These are phyloP conservation scores for Scheffersomyces insectosa DNA, from an alignment of 1,139 yeast species.

Conservation along the genomic window DNA sequence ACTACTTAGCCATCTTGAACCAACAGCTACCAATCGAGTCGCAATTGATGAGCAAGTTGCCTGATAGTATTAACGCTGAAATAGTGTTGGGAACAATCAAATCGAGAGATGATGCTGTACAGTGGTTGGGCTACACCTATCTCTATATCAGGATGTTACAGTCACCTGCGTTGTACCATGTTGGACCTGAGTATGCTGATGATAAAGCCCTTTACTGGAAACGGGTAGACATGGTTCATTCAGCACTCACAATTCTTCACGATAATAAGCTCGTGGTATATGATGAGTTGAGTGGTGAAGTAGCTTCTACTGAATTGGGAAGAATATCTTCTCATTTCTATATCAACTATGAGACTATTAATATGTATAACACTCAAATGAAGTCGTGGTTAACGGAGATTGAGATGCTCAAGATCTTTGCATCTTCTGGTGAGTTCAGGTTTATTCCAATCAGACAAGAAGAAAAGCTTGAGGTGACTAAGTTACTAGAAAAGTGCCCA, in stretches of 20 bases:
- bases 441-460: conserved; percentile 84
- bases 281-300: conserved; percentile 46
- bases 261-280: conserved; percentile 61
- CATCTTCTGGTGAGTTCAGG: conserved; percentile 83
- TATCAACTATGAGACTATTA: conserved; percentile 72
- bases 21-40: conserved; percentile 94
- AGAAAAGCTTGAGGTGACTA: conserved; percentile 75
- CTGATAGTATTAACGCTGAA: conserved; percentile 85
- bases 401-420: conserved; percentile 75
- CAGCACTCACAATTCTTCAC: conserved; percentile 65
- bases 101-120: conserved; percentile 63
- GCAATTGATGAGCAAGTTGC: conserved; percentile 68
- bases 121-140: conserved; percentile 82
- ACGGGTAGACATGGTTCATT: conserved; percentile 68
- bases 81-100: conserved; percentile 70
- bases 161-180: conserved; percentile 73
- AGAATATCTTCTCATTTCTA: conserved; percentile 86
- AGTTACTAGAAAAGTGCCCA: conserved; percentile 75
- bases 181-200: conserved; percentile 63
- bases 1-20: conserved; percentile 83
- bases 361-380: conserved; percentile 58
- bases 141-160: conserved; percentile 76
- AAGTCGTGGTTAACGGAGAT: conserved; percentile 67
- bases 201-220: conserved; percentile 52
- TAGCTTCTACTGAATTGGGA: conserved; percentile 72